Percentiles rank a stretch among this genome's conserved stretches.
These are phyloP conservation scores for Flaveria floridana DNA, from an alignment of 140 eudicot genomes.

Conservation along the genomic window DNA sequence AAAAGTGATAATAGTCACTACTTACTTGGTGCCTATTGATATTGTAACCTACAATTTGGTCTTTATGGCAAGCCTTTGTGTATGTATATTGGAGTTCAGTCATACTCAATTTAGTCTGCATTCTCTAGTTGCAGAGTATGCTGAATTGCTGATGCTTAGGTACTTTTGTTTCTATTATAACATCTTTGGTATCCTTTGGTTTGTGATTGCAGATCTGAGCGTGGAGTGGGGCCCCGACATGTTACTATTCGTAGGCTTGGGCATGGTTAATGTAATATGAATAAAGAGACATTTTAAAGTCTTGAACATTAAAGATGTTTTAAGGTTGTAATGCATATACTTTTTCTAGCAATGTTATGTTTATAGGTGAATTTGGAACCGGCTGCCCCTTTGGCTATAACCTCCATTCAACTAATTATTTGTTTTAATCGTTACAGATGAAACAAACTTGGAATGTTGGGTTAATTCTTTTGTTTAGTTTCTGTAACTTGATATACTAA, in stretches of 20 bases:
- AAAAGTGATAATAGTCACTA: not conserved
- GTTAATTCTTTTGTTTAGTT: too few species aligned
- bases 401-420: too few species aligned
- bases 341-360: not conserved
- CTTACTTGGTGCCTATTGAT: not conserved
- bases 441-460: too few species aligned
- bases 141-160: not conserved
- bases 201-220: conserved; percentile 21
- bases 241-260: conserved; percentile 4
- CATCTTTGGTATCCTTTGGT: conserved; percentile 7
- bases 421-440: too few species aligned
- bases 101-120: not conserved
- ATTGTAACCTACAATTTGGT: not conserved
- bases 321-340: not conserved
- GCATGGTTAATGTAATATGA: not conserved
- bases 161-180: not conserved
- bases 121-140: not conserved
- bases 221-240: conserved; percentile 1
- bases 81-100: too few species aligned
- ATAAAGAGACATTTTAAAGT: conserved; percentile 13
- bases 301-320: conserved; percentile 10
- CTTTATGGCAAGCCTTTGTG: not conserved
- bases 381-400: too few species aligned
- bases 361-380: too few species aligned
- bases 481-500: too few species aligned